A percentile compares a stretch with the other conserved stretches of the same genome.
Conservation (phyloP, 164 flowering plant species). For the Vitis rupestris region DNA sequence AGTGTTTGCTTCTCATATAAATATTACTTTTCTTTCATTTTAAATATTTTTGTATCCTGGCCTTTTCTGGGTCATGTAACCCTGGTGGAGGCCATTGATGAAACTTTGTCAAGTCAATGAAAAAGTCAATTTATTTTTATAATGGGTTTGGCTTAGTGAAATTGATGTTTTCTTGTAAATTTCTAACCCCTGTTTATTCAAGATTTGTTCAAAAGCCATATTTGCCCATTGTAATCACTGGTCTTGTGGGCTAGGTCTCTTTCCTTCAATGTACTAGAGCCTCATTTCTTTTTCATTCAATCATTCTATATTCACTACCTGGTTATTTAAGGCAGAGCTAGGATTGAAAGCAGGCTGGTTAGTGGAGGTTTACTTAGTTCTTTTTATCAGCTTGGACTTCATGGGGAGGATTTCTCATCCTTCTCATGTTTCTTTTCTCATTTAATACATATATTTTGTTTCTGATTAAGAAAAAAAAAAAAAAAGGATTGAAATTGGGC, state of each 20-base stretch:
- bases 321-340: too few relatives aligned
- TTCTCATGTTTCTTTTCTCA: too few relatives aligned
- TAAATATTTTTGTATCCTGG: constrained; percentile 9
- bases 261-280: too few relatives aligned
- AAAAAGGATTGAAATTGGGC: too few relatives aligned
- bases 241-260: neutral
- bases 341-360: too few relatives aligned
- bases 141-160: neutral
- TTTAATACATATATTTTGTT: too few relatives aligned
- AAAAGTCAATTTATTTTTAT: neutral
- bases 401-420: too few relatives aligned
- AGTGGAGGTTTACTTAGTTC: too few relatives aligned
- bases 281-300: too few relatives aligned
- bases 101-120: neutral
- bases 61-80: constrained; percentile 21
- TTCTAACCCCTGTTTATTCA: neutral
- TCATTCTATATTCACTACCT: too few relatives aligned
- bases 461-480: too few relatives aligned
- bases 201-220: neutral
- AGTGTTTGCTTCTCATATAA: constrained; percentile 3
- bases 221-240: neutral
- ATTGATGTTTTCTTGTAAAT: neutral
- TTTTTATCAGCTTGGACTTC: too few relatives aligned
- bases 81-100: constrained; percentile 16
- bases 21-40: neutral